phyloP scores from a whole-genome alignment of 495 filamentous ascomycete genomes.

The Penicillium soppii region DNA sequence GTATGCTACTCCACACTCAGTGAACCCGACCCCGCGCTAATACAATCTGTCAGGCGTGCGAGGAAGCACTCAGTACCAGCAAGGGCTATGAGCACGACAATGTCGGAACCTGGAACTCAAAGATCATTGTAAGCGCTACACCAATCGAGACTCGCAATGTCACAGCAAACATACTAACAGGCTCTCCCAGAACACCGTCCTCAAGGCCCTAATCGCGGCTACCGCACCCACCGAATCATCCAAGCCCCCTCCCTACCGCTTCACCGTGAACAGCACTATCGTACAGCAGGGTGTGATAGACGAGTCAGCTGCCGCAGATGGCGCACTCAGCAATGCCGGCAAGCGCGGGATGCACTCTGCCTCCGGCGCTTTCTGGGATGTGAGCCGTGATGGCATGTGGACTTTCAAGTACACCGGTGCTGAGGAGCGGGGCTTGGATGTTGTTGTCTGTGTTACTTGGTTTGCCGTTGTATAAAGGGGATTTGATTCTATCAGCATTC shows the following conservation, averaged over 20 bases:
- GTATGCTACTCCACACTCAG: slow-evolving; percentile 47
- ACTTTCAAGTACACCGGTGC: slow-evolving; percentile 90
- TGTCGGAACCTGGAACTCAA: slow-evolving; percentile 81
- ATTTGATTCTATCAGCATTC: neutral
- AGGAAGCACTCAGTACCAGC: slow-evolving; percentile 65
- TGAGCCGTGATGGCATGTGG: slow-evolving; percentile 97
- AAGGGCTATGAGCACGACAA: slow-evolving; percentile 79
- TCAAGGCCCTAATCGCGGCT: slow-evolving; percentile 81
- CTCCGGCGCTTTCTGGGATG: slow-evolving; percentile 94
- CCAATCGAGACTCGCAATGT: neutral
- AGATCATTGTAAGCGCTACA: slow-evolving; percentile 73
- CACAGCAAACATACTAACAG: slow-evolving; percentile 2
- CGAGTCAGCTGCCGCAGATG: slow-evolving; percentile 39
- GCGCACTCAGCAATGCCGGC: slow-evolving; percentile 56
- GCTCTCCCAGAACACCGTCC: slow-evolving; percentile 70
- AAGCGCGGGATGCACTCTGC: slow-evolving; percentile 95
- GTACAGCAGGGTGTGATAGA: slow-evolving; percentile 73
- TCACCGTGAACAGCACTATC: slow-evolving; percentile 94
- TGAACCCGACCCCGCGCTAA: slow-evolving; percentile 1
- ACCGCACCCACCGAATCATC: slow-evolving; percentile 57
- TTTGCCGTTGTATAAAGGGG: slow-evolving; percentile 51
- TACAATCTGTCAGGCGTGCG: slow-evolving; percentile 65
- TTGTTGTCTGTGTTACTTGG: slow-evolving; percentile 92
- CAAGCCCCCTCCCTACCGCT: slow-evolving; percentile 68
- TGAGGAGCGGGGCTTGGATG: slow-evolving; percentile 82